These are phyloP conservation scores for Diphasiastrum complanatum DNA, from an alignment of 83 land plant species.

Conservation along the genomic window DNA sequence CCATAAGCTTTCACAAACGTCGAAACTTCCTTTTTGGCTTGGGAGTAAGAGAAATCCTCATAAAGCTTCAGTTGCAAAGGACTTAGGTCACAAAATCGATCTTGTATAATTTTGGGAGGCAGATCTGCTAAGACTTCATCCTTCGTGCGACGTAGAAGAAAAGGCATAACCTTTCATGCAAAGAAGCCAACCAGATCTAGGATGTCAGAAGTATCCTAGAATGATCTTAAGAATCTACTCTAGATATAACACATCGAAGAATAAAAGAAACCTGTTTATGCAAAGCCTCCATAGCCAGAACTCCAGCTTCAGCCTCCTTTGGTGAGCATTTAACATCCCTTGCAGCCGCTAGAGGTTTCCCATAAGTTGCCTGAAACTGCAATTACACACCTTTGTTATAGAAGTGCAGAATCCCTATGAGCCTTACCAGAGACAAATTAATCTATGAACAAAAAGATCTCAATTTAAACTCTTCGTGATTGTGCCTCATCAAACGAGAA, in stretches of 20 bases:
- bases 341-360: slow-evolving; percentile 81
- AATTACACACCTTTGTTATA: too few relatives aligned
- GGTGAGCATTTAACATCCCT: slow-evolving; percentile 92
- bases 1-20: slow-evolving; percentile 51
- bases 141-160: slow-evolving; percentile 91
- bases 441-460: too few relatives aligned
- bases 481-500: too few relatives aligned
- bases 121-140: slow-evolving; percentile 95
- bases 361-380: slow-evolving; percentile 93
- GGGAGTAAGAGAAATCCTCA: slow-evolving; percentile 81
- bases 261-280: slow-evolving; percentile 77
- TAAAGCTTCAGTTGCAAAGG: slow-evolving; percentile 80
- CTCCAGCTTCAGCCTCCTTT: slow-evolving; percentile 97
- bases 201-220: too few relatives aligned
- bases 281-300: slow-evolving; percentile 97
- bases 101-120: slow-evolving; percentile 96
- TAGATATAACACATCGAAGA: neutral
- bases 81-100: slow-evolving; percentile 89
- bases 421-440: too few relatives aligned
- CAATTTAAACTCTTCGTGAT: too few relatives aligned
- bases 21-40: slow-evolving; percentile 69
- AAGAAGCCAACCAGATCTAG: too few relatives aligned
- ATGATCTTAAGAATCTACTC: too few relatives aligned
- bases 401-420: too few relatives aligned
- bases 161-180: slow-evolving; percentile 85